phyloP scores from a whole-genome alignment of 2,329 filamentous ascomycete species.

The Ceratocystis cubensis region DNA sequence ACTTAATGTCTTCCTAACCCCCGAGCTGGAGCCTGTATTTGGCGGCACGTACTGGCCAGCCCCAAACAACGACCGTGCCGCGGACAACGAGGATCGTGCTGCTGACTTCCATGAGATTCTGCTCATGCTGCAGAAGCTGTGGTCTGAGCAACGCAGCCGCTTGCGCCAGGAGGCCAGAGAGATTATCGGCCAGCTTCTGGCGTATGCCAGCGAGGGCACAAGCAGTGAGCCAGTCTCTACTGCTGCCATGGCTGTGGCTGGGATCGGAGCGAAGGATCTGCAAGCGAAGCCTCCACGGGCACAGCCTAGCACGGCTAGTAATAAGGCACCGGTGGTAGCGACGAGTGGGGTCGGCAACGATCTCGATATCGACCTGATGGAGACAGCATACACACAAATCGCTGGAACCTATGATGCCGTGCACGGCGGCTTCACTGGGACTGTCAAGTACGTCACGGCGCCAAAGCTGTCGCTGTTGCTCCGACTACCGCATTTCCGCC shows the following conservation, averaged over 20 bases:
- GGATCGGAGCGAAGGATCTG: not conserved
- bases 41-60: conserved; percentile 94
- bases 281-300: conserved; percentile 2
- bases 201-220: conserved; percentile 73
- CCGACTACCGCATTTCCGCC: conserved; percentile 57
- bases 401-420: conserved; percentile 64
- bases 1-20: conserved; percentile 90
- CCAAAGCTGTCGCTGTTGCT: conserved; percentile 74
- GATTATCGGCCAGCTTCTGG: conserved; percentile 65
- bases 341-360: conserved; percentile 42
- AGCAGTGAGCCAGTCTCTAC: conserved; percentile 14
- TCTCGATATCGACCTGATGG: conserved; percentile 77
- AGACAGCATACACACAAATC: conserved; percentile 78
- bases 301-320: not conserved
- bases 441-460: conserved; percentile 84
- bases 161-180: conserved; percentile 75
- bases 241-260: not conserved
- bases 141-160: conserved; percentile 71
- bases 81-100: conserved; percentile 38
- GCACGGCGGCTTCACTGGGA: conserved; percentile 66
- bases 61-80: conserved; percentile 40
- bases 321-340: conserved; percentile 10
- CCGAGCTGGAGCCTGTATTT: conserved; percentile 84
- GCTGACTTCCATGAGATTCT: conserved; percentile 76
- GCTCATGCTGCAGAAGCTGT: conserved; percentile 60